These are phyloP conservation scores for Cyclotella atomus DNA, from an alignment of 108 stramenopile genomes.

Conservation along the genomic window DNA sequence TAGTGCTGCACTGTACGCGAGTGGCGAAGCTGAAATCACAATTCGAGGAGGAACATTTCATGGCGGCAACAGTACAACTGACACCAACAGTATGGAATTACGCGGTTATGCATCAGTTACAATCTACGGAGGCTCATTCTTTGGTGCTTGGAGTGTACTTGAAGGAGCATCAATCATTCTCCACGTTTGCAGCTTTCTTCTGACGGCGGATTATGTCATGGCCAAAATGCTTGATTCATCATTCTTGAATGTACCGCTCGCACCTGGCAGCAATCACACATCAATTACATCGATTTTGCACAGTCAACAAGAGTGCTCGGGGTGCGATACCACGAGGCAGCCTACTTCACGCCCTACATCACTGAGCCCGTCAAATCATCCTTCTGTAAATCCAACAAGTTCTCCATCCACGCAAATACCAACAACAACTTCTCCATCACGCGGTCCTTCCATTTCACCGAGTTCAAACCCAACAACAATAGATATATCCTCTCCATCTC, in stretches of 20 bases:
- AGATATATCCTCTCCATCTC: neutral
- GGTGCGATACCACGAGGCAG: too few relatives aligned
- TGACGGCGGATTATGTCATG: neutral
- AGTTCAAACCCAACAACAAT: neutral
- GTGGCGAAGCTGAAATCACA: neutral
- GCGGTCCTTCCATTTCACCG: neutral
- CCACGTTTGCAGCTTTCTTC: neutral
- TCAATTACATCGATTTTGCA: neutral
- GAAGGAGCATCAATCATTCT: neutral
- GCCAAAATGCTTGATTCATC: slow-evolving; percentile 10
- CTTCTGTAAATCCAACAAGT: neutral
- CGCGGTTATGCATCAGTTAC: neutral
- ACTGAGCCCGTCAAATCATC: neutral
- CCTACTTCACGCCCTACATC: too few relatives aligned
- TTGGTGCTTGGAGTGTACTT: slow-evolving; percentile 2
- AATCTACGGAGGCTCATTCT: slow-evolving; percentile 2
- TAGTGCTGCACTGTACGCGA: slow-evolving; percentile 7
- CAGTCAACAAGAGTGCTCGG: slow-evolving; percentile 3
- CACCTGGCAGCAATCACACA: neutral
- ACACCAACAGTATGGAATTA: neutral
- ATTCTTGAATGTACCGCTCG: neutral
- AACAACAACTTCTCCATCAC: neutral
- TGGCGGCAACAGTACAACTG: neutral
- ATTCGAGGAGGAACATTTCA: slow-evolving; percentile 10
- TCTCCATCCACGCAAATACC: neutral